Evolutionary conservation across 1,284 basidiomycete genomes (phyloP), one percentile per base, ranked within the genome.

Genomic region (Flammula alnicola): DNA sequence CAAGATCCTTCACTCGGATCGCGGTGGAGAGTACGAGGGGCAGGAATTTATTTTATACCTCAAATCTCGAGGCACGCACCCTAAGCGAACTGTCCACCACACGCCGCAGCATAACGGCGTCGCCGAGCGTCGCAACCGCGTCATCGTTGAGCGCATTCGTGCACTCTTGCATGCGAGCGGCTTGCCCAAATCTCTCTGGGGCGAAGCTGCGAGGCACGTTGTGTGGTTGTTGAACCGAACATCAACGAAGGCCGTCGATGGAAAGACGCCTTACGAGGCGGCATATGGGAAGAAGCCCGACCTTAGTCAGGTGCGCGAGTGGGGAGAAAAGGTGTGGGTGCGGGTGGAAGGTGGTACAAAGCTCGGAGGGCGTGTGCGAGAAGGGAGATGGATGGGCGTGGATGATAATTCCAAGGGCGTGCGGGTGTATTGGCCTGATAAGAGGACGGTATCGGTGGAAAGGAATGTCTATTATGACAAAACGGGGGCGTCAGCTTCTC

Each of bases 221-320:
- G 59, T 67, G 0, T 78, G 69, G 62, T 39, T 76, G 19, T 62
- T 69, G 54, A 78, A 78, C 43, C 44, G 67, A 1, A 68, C 66
- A 0, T 54, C 63, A 0, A 73, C 68, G 0, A 56, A 60, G 6
- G 59, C 63, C 1, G 57, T 73, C 3, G 52, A 61, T 5, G 61
- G 58, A 0, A 61, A n/a, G n/a, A n/a, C n/a, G n/a, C n/a, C n/a
- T n/a, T n/a, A n/a, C n/a, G n/a, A n/a, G n/a, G n/a, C n/a, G n/a
- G n/a, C n/a, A n/a, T n/a, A n/a, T n/a, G n/a, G n/a, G n/a, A n/a
- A n/a, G n/a, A n/a, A n/a, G n/a, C n/a, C n/a, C n/a, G n/a, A n/a
- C n/a, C n/a, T n/a, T n/a, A n/a, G n/a, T n/a, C n/a, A n/a, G n/a
- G n/a, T n/a, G n/a, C n/a, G n/a, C n/a, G n/a, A n/a, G n/a, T n/a